A percentile compares a stretch with the other conserved stretches of the same genome.
These are phyloP conservation scores for Phoma sp. DNA, from an alignment of 2,329 filamentous ascomycete genomes.

Conservation along the genomic window DNA sequence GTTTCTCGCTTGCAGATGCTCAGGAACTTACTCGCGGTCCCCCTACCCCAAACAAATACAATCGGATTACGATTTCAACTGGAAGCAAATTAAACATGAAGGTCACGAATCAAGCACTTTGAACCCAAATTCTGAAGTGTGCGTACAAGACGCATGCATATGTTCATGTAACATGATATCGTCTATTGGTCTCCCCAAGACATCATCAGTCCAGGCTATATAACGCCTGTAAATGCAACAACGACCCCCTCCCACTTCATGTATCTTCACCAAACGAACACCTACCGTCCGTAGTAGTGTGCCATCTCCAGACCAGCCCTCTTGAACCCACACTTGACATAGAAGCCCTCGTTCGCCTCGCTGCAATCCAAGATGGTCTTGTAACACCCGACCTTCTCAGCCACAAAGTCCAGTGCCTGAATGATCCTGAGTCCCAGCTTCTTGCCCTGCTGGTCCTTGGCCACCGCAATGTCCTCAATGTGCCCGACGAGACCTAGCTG, in stretches of 20 bases:
- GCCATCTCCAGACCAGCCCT: constrained; percentile 95
- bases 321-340: constrained; percentile 96
- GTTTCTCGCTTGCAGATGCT: constrained; percentile 14
- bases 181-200: neutral
- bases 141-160: neutral
- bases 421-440: constrained; percentile 92
- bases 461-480: constrained; percentile 96
- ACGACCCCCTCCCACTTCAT: neutral
- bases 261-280: neutral
- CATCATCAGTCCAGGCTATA: neutral
- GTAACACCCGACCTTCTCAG: constrained; percentile 89
- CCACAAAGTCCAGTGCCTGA: constrained; percentile 88
- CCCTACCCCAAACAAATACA: neutral
- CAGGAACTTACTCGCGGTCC: neutral
- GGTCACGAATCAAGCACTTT: no score
- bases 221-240: constrained; percentile 11
- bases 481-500: constrained; percentile 84
- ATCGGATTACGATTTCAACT: neutral
- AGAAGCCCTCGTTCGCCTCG: constrained; percentile 95
- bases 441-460: constrained; percentile 95
- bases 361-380: constrained; percentile 97
- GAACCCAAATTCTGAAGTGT: no score
- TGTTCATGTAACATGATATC: neutral
- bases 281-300: constrained; percentile 73
- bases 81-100: no score